Percentiles rank a stretch among this genome's conserved stretches.
These are phyloP conservation scores for Chiua virens DNA, from an alignment of 768 basidiomycete genomes.

Conservation along the genomic window DNA sequence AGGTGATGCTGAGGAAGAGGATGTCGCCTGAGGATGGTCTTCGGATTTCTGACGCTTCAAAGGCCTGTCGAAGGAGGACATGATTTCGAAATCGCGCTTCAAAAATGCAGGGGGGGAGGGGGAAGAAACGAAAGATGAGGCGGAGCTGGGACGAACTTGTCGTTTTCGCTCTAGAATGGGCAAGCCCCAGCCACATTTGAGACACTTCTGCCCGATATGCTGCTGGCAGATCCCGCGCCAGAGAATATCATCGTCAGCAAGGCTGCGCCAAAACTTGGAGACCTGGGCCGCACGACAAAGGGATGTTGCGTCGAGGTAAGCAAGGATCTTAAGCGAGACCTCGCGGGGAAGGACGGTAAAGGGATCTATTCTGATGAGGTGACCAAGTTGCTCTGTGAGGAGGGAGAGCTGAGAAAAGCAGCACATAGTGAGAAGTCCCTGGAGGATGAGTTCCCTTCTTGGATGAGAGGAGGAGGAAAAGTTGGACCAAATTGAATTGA, in stretches of 20 bases:
- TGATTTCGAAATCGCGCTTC: slow-evolving; percentile 43
- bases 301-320: slow-evolving; percentile 88
- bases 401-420: slow-evolving; percentile 98
- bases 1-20: slow-evolving; percentile 13
- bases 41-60: slow-evolving; percentile 50
- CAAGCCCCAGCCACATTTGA: slow-evolving; percentile 96
- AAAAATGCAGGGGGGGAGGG: slow-evolving; percentile 25
- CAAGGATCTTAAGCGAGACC: slow-evolving; percentile 81
- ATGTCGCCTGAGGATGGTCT: neutral
- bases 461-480: slow-evolving; percentile 94
- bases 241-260: slow-evolving; percentile 94
- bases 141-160: slow-evolving; percentile 39
- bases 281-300: slow-evolving; percentile 95
- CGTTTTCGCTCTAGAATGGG: slow-evolving; percentile 84
- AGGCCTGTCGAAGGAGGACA: slow-evolving; percentile 34
- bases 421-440: slow-evolving; percentile 97
- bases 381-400: slow-evolving; percentile 86
- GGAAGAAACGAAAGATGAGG: slow-evolving; percentile 36
- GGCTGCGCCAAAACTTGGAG: slow-evolving; percentile 73
- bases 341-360: slow-evolving; percentile 90
- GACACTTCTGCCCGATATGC: slow-evolving; percentile 95
- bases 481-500: slow-evolving; percentile 93
- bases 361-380: slow-evolving; percentile 95
- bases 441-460: slow-evolving; percentile 89
- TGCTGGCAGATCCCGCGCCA: slow-evolving; percentile 98